Percentiles rank a stretch among this genome's conserved stretches.
Conservation (phyloP, 352 stramenopile genomes). For the Phytophthora ohioensis region DNA sequence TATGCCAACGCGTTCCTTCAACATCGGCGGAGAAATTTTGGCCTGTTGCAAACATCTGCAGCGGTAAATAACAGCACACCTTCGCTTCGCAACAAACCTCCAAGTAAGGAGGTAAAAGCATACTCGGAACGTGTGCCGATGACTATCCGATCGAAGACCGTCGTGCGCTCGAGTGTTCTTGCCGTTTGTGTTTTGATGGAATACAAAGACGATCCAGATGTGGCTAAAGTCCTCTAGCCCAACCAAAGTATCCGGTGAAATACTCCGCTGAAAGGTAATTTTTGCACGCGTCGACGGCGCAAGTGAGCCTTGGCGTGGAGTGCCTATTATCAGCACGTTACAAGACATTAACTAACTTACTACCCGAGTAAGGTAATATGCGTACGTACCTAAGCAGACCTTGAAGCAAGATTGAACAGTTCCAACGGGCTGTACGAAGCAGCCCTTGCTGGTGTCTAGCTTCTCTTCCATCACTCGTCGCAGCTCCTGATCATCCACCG, state of each 20-base stretch:
- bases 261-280: slow-evolving; percentile 82
- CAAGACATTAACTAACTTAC: background rate
- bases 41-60: slow-evolving; percentile 41
- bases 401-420: slow-evolving; percentile 83
- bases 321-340: slow-evolving; percentile 47
- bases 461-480: slow-evolving; percentile 79
- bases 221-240: slow-evolving; percentile 85
- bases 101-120: background rate
- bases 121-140: slow-evolving; percentile 75
- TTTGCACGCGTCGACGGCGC: slow-evolving; percentile 72
- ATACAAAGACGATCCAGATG: slow-evolving; percentile 92
- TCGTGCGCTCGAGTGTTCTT: slow-evolving; percentile 76
- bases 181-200: slow-evolving; percentile 92
- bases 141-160: slow-evolving; percentile 72
- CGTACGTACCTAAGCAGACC: slow-evolving; percentile 54
- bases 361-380: background rate
- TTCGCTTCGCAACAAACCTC: background rate
- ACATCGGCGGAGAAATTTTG: slow-evolving; percentile 73
- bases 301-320: slow-evolving; percentile 84
- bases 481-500: slow-evolving; percentile 54
- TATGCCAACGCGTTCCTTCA: slow-evolving; percentile 91
- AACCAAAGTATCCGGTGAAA: slow-evolving; percentile 80
- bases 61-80: background rate
- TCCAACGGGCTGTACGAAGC: slow-evolving; percentile 84
- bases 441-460: slow-evolving; percentile 76